Conservation (phyloP, 352 stramenopile species). For the Blastocystis sp. region DNA sequence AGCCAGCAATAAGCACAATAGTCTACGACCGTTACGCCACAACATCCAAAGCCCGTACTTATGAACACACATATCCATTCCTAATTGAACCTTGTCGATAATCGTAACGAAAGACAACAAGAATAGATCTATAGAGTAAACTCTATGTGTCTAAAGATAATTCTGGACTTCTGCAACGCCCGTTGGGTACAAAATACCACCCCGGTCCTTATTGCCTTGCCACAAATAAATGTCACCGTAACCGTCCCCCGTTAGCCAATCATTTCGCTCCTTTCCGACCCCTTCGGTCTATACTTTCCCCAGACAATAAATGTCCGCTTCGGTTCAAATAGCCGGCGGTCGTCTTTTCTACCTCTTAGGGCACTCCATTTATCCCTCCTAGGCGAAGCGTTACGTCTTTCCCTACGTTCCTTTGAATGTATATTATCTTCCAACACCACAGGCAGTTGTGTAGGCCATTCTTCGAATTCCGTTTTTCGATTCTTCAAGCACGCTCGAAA, state of each 20-base stretch:
- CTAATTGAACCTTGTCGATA: constrained; percentile 38
- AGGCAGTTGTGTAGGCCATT: no score
- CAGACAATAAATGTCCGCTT: not conserved
- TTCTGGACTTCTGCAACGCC: constrained; percentile 18
- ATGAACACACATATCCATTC: constrained; percentile 66
- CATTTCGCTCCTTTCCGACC: not conserved
- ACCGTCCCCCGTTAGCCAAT: not conserved
- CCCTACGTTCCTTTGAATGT: no score
- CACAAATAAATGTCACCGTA: constrained; percentile 61
- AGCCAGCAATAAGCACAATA: constrained; percentile 48
- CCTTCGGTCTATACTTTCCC: not conserved
- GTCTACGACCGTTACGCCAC: constrained; percentile 35
- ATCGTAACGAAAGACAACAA: constrained; percentile 57
- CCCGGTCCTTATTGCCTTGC: not conserved
- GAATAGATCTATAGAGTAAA: constrained; percentile 59
- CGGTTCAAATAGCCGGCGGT: not conserved
- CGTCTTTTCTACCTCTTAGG: constrained; percentile 18
- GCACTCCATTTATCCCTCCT: not conserved
- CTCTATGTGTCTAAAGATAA: constrained; percentile 56
- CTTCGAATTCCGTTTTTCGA: no score
- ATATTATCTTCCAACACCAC: no score
- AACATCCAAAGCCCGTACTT: not conserved
- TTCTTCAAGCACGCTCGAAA: no score
- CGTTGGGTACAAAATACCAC: constrained; percentile 49
- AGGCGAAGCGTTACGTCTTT: not conserved